A percentile compares a stretch with the other conserved stretches of the same genome.
These are phyloP conservation scores for Candolleomyces aberdarensis DNA, from an alignment of 768 basidiomycete species.

Conservation along the genomic window DNA sequence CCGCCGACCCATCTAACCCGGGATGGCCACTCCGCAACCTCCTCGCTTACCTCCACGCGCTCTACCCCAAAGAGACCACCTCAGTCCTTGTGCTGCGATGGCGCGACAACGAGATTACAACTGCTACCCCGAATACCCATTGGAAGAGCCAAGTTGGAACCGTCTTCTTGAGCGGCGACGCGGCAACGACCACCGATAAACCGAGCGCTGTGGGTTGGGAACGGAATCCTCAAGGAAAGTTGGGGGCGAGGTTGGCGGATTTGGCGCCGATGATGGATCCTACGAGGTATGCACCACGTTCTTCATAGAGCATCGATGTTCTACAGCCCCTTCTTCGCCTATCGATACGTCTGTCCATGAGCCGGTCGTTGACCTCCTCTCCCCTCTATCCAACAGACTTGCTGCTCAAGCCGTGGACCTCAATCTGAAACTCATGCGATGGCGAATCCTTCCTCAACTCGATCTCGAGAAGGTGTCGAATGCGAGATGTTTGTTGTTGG, in stretches of 20 bases:
- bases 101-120: conserved; percentile 56
- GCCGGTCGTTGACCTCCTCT: not conserved
- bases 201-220: conserved; percentile 93
- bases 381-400: conserved; percentile 56
- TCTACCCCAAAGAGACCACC: conserved; percentile 48
- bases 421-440: conserved; percentile 96
- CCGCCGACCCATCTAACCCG: conserved; percentile 66
- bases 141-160: conserved; percentile 69
- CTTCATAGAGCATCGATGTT: not conserved
- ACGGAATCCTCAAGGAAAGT: conserved; percentile 83
- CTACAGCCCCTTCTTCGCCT: too few species aligned
- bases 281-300: conserved; percentile 42
- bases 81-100: conserved; percentile 71
- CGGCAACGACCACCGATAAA: conserved; percentile 20
- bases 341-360: too few species aligned
- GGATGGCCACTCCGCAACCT: conserved; percentile 96
- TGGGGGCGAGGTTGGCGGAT: conserved; percentile 85
- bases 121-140: conserved; percentile 25
- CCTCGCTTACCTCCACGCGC: conserved; percentile 71
- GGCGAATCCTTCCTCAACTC: conserved; percentile 89
- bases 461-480: conserved; percentile 83
- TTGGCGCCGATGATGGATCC: conserved; percentile 98
- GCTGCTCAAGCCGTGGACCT: conserved; percentile 98
- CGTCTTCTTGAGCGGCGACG: conserved; percentile 29
- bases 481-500: conserved; percentile 82